Evolutionary conservation across 345 rosid genomes (phyloP).

Genomic region (Hirschfeldia incana): DNA sequence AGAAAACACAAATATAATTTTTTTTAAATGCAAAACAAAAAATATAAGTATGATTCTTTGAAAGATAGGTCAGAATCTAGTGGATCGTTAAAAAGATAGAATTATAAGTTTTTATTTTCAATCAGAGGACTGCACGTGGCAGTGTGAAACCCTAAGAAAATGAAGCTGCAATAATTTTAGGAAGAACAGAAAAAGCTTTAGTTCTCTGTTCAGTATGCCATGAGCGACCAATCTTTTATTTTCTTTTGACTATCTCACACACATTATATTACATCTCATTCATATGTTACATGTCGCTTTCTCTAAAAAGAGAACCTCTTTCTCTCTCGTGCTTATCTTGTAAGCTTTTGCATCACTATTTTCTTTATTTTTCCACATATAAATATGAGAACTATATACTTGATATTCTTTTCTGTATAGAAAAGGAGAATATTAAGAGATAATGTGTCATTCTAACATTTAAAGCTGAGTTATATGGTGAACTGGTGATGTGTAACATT

Average conservation of each 20-base stretch:
- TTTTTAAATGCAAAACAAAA: too few species aligned
- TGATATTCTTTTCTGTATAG: background rate
- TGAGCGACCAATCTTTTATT: slow-evolving; percentile 36
- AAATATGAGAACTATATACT: slow-evolving; percentile 20
- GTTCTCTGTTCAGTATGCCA: slow-evolving; percentile 25
- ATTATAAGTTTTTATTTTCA: slow-evolving; percentile 2
- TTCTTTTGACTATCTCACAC: slow-evolving; percentile 27
- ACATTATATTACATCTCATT: background rate
- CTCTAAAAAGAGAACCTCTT: slow-evolving; percentile 52
- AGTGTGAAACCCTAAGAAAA: slow-evolving; percentile 37
- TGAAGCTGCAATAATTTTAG: slow-evolving; percentile 24
- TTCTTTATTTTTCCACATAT: slow-evolving; percentile 17
- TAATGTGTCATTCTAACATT: slow-evolving; percentile 12
- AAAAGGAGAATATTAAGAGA: background rate
- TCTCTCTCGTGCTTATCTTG: slow-evolving; percentile 67
- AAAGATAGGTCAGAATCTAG: too few species aligned
- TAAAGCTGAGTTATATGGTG: background rate
- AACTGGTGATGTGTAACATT: too few species aligned
- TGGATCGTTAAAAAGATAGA: too few species aligned
- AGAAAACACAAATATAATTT: too few species aligned
- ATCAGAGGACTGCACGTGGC: slow-evolving; percentile 25
- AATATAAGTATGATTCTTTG: too few species aligned
- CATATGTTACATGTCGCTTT: slow-evolving; percentile 52
- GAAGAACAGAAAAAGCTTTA: slow-evolving; percentile 13
- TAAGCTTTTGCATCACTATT: slow-evolving; percentile 43